phyloP scores from a whole-genome alignment of 75 land plant genomes.

The Picea glauca region DNA sequence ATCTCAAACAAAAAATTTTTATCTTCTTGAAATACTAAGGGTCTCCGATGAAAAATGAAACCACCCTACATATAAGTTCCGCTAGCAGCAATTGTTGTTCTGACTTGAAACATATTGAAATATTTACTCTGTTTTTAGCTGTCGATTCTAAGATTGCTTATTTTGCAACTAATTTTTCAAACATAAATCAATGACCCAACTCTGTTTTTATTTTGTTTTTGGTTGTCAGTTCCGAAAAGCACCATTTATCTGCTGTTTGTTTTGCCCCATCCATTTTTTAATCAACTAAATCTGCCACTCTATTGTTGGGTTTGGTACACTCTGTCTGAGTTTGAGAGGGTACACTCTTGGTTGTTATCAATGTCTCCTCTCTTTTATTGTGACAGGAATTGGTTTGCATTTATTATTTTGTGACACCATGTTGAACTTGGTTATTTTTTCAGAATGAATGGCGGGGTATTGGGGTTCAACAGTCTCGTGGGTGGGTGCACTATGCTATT shows the following conservation, averaged over 20 bases:
- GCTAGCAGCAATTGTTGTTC: no score
- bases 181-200: neutral
- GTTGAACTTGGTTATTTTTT: neutral
- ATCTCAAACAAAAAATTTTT: no score
- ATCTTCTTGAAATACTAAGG: no score
- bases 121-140: no score
- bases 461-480: conserved; percentile 53
- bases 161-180: neutral
- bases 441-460: conserved; percentile 50
- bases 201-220: neutral
- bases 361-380: neutral
- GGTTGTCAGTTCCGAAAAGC: neutral
- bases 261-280: neutral
- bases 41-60: no score
- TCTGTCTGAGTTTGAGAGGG: no score
- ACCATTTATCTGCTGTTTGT: neutral
- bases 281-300: no score
- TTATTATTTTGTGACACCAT: no score
- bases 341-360: neutral
- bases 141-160: no score
- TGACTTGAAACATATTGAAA: no score
- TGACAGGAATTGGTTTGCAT: neutral
- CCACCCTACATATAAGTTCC: no score
- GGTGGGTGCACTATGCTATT: conserved; percentile 54
- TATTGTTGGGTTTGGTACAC: no score